Evolutionary conservation across 805 yeast genomes (phyloP), one percentile per base, ranked within the genome.

Genomic region (Maudiozyma turicensis): DNA sequence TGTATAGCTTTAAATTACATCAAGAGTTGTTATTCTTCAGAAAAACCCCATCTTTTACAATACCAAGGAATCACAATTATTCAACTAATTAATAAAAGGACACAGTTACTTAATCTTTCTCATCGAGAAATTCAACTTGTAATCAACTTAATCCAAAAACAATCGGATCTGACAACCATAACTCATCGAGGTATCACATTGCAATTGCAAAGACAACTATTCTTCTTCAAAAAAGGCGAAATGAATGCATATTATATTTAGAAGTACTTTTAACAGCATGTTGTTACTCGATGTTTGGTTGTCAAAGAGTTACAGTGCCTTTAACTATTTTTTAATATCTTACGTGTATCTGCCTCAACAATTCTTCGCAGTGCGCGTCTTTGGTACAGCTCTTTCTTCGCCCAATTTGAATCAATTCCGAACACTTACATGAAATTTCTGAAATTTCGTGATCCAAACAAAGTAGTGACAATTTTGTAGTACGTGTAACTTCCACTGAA

Each of bases 151-250:
- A 47, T 67, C 11, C 34, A 32, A 8, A 53, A 40, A 41, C 39
- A 26, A 34, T 8, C 8, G 14, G 29, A 8, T n/a, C 20, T 35
- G 8, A 35, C 13, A 35, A 35, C 38, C n/a, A 35, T 7, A 13
- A 39, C 42, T 5, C 29, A 26, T 20, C 26, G 8, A 5, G 31
- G 37, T 10, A 33, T 30, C 28, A 37, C 2, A 14, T 33, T 35
- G 20, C 44, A 40, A 26, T 37, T 77, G 6, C 84, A 80, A 50
- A 67, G 86, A 52, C 82, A 81, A 45, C 56, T 82, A 59, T 69
- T 75, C 45, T 69, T 80, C 10, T 66, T 68, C 39, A 77, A 74
- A 51, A 82, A 82, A 58, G 75, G 82, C 3, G 90, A 84, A 63
- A 74, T 83, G 75, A 79, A 75, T 53, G 69, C 67, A 20, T 59